Percentiles rank a stretch among this genome's conserved stretches.
These are phyloP conservation scores for Pseudognaphalium luteoalbum DNA, from an alignment of 129 eudicot genomes.

Conservation along the genomic window DNA sequence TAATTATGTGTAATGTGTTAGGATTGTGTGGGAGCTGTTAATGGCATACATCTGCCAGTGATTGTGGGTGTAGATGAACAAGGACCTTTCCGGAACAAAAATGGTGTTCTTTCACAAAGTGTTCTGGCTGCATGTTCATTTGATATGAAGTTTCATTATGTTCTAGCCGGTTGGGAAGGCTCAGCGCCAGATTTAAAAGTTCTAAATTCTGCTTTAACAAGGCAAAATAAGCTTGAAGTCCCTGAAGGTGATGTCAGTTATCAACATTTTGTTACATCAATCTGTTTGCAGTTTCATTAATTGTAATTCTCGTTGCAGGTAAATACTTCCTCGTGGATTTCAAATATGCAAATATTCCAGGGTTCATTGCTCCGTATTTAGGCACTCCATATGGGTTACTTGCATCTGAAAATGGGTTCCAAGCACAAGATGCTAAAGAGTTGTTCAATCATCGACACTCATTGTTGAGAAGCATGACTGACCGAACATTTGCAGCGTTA, in stretches of 20 bases:
- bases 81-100: constrained; percentile 58
- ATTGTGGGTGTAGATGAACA: constrained; percentile 64
- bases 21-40: constrained; percentile 75
- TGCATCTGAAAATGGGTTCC: constrained; percentile 35
- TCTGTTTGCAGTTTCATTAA: background rate
- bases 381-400: constrained; percentile 36
- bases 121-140: constrained; percentile 59
- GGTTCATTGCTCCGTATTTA: constrained; percentile 52
- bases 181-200: constrained; percentile 55
- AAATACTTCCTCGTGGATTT: constrained; percentile 55
- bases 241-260: constrained; percentile 46
- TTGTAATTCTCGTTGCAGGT: constrained; percentile 31
- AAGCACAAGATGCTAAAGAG: constrained; percentile 55
- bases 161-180: constrained; percentile 74
- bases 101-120: constrained; percentile 57
- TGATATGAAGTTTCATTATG: constrained; percentile 65
- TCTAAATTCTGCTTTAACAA: constrained; percentile 57
- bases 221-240: constrained; percentile 54
- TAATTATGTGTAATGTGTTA: constrained; percentile 13
- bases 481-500: constrained; percentile 50
- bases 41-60: constrained; percentile 57
- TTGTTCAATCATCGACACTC: constrained; percentile 55
- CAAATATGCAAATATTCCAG: constrained; percentile 53
- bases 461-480: constrained; percentile 36
- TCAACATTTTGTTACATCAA: background rate